Evolutionary conservation across 2,329 filamentous ascomycete genomes (phyloP), one percentile per base, ranked within the genome.

Genomic region (Aspergillus tubingensis): DNA sequence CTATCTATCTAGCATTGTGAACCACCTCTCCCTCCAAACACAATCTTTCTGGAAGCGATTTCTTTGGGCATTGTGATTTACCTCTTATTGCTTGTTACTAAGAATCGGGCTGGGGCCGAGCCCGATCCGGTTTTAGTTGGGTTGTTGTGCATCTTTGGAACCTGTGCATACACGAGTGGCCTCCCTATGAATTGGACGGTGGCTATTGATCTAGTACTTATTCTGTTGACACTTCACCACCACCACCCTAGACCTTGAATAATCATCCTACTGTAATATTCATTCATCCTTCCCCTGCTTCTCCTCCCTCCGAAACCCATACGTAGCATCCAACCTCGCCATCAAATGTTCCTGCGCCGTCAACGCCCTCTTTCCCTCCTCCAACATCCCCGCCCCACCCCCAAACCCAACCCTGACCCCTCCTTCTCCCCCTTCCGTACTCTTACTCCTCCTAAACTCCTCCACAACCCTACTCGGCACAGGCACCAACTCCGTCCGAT

Each of bases 281-380:
- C 25, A 27, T 27, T 27, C 25, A 8, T 27, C 41, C 7, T n/a
- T 21, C 44, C 17, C 41, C 10, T n/a, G n/a, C n/a, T 30, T 21
- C 41, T 69, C 63, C 58, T 71, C 63, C 58, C 72, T 67, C 23
- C 68, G 71, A 61, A 77, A 76, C 21, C 79, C 81, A 77, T 88
- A 88, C 2, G 86, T 88, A 21, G 84, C 85, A 55, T 80, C 81
- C 70, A 88, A 69, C 62, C 86, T 77, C 59, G 80, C 76, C 67
- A 82, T 79, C 72, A 88, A 72, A 80, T 88, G 86, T 68, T 85
- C 82, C 63, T 77, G 79, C 1, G 86, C 86, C 32, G 85, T 88
- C 68, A 87, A 74, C 13, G 80, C 75, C 53, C 73, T 67, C 68
- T 62, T 74, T 57, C 67, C 69, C 62, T 62, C 60, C 58, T 70